Base-by-base conservation (phyloP, 495 filamentous ascomycete species). In the Lepidopterella palustris region DNA sequence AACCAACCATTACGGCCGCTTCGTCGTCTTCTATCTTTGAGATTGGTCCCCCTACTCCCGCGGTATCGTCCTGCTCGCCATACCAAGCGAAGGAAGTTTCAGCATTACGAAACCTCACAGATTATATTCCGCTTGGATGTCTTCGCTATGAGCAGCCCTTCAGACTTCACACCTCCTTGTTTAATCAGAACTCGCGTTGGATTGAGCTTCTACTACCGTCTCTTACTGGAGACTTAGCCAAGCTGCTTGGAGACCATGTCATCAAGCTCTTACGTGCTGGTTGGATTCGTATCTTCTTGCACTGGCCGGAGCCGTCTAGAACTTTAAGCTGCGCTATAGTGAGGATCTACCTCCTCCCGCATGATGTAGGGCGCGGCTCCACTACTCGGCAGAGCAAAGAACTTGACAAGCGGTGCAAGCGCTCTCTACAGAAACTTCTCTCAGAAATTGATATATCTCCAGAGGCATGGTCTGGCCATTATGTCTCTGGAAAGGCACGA, bases 41-140 rank as follows among this genome's bases (percentile, higher is more conserved):
- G 3, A 42, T 18, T 11, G 13, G 18, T 11, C 47, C 47, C 6
- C 24, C 25, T 2, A 25, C 47, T 11, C 25, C 23, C 0, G 21
- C 47, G 20, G 15, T 24, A 25, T 50, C 47, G 15, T 5, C 25
- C 15, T 24, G 47, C 47, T 24, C 25, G 18, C 5, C 21, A 50
- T 24, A 15, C 47, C 23, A 6, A 27, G 13, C 15, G 15, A 15
- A 49, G 21, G 45, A 49, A 18, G 45, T 18, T 10, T 49, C 21
- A 24, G 10, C 3, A 3, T 21, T 21, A 10, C 15, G 11, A 15
- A 18, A 59, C 32, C 32, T 59, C 27, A 20, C 45, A 9, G 20
- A 53, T 4, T 63, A 63, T 47, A 61, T 67, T 32, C 25, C 60
- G n/a, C 23, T 67, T 11, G 64, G 64, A 5, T 67, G 64, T 50